A percentile compares a stretch with the other conserved stretches of the same genome.
Conservation (phyloP, 2,329 filamentous ascomycete genomes). For the Beauveria bassiana region DNA sequence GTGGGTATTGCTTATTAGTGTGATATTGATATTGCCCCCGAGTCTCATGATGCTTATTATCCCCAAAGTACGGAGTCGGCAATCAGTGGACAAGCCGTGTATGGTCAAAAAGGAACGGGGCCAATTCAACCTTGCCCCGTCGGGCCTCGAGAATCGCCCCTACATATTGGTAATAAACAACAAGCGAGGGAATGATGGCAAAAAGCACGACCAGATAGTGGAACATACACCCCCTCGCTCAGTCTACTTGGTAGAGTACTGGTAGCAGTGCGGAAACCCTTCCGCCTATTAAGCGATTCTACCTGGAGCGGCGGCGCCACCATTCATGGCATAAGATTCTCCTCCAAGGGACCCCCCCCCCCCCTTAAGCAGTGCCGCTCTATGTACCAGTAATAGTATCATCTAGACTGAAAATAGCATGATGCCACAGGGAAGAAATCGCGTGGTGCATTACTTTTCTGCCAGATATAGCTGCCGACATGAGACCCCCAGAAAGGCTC, state of each 20-base stretch:
- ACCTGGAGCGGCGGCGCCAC: not conserved
- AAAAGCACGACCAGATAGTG: not conserved
- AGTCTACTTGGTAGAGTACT: too few relatives aligned
- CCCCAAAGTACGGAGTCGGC: not conserved
- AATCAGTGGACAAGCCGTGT: not conserved
- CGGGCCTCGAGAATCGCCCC: not conserved
- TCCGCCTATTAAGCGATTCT: conserved; percentile 7
- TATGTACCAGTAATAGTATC: not conserved
- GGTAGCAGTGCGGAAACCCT: not conserved
- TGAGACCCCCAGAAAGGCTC: not conserved
- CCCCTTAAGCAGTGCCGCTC: not conserved
- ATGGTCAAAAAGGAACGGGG: not conserved
- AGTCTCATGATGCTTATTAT: not conserved
- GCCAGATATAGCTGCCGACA: not conserved
- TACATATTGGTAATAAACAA: not conserved
- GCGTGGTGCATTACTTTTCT: not conserved
- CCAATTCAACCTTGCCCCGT: not conserved
- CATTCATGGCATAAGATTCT: not conserved
- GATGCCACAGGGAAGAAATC: not conserved
- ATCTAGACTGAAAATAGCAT: not conserved
- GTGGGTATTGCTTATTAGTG: not conserved
- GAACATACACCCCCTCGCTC: not conserved
- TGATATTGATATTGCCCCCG: not conserved
- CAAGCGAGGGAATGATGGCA: not conserved
- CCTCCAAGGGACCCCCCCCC: not conserved